phyloP scores from a whole-genome alignment of 2,329 filamentous ascomycete species.

The Myriosclerotinia curreyana region DNA sequence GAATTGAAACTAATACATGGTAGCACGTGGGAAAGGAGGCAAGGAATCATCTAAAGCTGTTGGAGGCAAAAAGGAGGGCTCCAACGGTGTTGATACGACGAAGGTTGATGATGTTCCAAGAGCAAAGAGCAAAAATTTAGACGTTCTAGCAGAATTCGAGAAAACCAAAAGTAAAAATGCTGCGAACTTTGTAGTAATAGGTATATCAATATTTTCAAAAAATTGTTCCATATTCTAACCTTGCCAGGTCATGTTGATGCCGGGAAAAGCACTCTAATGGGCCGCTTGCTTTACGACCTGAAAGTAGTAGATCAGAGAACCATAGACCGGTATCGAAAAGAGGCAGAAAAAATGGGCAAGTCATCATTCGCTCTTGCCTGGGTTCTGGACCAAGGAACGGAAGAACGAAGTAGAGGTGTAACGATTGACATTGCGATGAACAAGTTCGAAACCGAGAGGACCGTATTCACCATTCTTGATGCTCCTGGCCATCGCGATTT shows the following conservation, averaged over 20 bases:
- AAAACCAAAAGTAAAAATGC: conserved; percentile 73
- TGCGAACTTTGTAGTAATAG: conserved; percentile 89
- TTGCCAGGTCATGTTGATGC: conserved; percentile 85
- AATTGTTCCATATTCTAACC: conserved; percentile 21
- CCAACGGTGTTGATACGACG: conserved; percentile 47
- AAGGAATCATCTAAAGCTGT: conserved; percentile 42
- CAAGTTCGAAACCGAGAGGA: conserved; percentile 84
- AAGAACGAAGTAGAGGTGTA: conserved; percentile 85
- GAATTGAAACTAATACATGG: conserved; percentile 41
- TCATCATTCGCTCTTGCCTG: conserved; percentile 94
- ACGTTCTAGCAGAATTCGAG: conserved; percentile 79
- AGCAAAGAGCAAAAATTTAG: conserved; percentile 72
- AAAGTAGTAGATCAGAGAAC: conserved; percentile 85
- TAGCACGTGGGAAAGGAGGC: conserved; percentile 44
- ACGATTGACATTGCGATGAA: conserved; percentile 97
- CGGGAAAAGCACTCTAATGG: conserved; percentile 97
- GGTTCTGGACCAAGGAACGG: conserved; percentile 89
- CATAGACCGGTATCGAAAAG: conserved; percentile 80
- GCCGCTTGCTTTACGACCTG: conserved; percentile 83
- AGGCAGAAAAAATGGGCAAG: conserved; percentile 89
- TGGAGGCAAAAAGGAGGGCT: conserved; percentile 44
- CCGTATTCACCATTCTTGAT: conserved; percentile 89
- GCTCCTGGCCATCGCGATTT: conserved; percentile 94
- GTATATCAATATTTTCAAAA: conserved; percentile 49
- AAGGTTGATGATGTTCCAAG: conserved; percentile 53